These are phyloP conservation scores for Coniella vitis DNA, from an alignment of 2,329 filamentous ascomycete species.

Conservation along the genomic window DNA sequence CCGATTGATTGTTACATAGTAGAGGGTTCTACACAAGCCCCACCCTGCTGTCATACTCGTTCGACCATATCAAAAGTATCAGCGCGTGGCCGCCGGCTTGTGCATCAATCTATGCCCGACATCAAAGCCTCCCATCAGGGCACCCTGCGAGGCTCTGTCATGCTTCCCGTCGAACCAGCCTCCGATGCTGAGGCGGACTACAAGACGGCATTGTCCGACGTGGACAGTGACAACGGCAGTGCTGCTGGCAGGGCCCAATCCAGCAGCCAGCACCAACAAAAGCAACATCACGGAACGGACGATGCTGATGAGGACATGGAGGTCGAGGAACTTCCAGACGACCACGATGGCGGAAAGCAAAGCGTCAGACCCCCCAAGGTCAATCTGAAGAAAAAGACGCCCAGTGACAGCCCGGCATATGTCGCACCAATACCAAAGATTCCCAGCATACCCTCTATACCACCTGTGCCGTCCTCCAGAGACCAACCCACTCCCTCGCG, in stretches of 20 bases:
- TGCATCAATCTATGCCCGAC: conserved; percentile 1
- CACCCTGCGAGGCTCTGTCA: conserved; percentile 7
- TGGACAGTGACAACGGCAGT: neutral
- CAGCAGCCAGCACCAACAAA: neutral
- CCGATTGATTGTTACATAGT: too few species aligned
- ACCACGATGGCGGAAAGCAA: neutral
- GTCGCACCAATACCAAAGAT: conserved; percentile 35
- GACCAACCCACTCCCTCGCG: conserved; percentile 3
- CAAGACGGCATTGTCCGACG: conserved; percentile 7
- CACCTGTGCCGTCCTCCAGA: conserved; percentile 4
- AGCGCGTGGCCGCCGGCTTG: too few species aligned
- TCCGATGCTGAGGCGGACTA: conserved; percentile 1
- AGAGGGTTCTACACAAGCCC: too few species aligned
- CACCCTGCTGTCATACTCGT: too few species aligned
- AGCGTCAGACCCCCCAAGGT: conserved; percentile 4
- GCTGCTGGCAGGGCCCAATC: neutral
- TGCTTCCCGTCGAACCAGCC: conserved; percentile 5
- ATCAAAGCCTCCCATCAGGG: conserved; percentile 8
- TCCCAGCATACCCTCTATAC: conserved; percentile 26
- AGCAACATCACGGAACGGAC: neutral
- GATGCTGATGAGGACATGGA: conserved; percentile 9
- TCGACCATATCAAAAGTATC: too few species aligned
- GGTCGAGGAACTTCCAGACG: conserved; percentile 10
- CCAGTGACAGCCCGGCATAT: conserved; percentile 27
- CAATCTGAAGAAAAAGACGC: conserved; percentile 8